Percentiles rank a stretch among this genome's conserved stretches.
phyloP scores from a whole-genome alignment of 2,329 filamentous ascomycete genomes.

The Colletotrichum sp. region DNA sequence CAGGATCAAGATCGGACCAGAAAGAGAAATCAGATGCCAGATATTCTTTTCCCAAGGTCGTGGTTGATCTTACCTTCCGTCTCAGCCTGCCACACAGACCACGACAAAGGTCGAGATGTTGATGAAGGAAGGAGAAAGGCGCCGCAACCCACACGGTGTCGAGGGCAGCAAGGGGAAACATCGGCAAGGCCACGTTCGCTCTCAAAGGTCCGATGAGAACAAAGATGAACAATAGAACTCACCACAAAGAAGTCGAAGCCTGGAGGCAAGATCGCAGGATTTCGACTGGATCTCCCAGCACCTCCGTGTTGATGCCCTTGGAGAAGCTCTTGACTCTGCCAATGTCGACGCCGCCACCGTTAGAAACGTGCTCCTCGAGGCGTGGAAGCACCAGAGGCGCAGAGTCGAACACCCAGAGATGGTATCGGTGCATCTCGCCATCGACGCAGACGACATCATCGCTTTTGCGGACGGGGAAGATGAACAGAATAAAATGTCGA shows the following conservation, averaged over 20 bases:
- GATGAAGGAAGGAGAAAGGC: neutral
- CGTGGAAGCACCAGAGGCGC: neutral
- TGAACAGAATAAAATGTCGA: neutral
- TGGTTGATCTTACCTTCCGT: neutral
- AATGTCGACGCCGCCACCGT: neutral
- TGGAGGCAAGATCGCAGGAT: neutral
- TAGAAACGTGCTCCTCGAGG: neutral
- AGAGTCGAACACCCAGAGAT: slow-evolving; percentile 9
- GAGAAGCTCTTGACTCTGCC: neutral
- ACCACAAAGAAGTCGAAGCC: neutral
- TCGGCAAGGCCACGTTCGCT: neutral
- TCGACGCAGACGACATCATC: neutral
- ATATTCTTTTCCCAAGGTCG: neutral
- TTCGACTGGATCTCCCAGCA: neutral
- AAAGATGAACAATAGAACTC: neutral
- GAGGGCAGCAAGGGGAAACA: neutral
- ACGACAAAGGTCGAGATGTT: neutral
- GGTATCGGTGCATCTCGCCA: neutral
- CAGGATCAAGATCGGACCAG: neutral
- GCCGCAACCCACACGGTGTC: neutral
- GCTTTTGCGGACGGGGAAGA: neutral
- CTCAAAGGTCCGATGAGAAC: neutral
- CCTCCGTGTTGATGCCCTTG: neutral
- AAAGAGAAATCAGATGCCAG: neutral
- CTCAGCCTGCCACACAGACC: neutral